A percentile compares a stretch with the other conserved stretches of the same genome.
phyloP scores from a whole-genome alignment of 768 basidiomycete species.

The Leccinum fibrillosum region DNA sequence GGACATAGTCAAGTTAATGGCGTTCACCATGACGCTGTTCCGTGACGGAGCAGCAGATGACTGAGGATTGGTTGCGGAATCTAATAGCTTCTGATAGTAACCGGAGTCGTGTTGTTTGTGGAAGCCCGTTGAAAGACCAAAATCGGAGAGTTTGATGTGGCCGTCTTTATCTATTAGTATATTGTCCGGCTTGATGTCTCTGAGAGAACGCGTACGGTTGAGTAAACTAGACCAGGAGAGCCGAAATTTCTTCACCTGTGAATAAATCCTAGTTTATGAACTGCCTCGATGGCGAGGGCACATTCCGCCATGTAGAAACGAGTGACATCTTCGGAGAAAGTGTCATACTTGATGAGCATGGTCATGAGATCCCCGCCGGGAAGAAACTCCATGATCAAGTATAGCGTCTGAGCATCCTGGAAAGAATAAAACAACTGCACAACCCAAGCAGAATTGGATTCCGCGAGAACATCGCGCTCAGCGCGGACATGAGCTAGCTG shows the following conservation, averaged over 20 bases:
- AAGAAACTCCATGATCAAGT: conserved; percentile 98
- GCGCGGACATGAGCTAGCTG: conserved; percentile 98
- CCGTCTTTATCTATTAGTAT: conserved; percentile 89
- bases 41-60: conserved; percentile 50
- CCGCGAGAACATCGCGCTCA: conserved; percentile 94
- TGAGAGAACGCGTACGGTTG: conserved; percentile 28
- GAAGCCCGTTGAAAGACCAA: conserved; percentile 98
- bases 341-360: conserved; percentile 99
- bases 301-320: conserved; percentile 99
- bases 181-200: conserved; percentile 99
- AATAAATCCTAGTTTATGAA: conserved; percentile 96
- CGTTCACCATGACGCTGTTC: conserved; percentile 97
- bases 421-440: conserved; percentile 98
- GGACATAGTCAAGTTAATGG: conserved; percentile 94
- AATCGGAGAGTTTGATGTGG: conserved; percentile 97
- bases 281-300: conserved; percentile 94
- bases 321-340: conserved; percentile 96
- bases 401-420: conserved; percentile 88
- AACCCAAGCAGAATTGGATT: conserved; percentile 94
- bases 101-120: conserved; percentile 96
- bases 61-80: conserved; percentile 50
- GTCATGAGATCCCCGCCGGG: conserved; percentile 99
- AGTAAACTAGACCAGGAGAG: not conserved
- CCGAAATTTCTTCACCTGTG: conserved; percentile 63
- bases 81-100: conserved; percentile 89